A percentile compares a stretch with the other conserved stretches of the same genome.
phyloP scores from a whole-genome alignment of 2,329 filamentous ascomycete species.

The Sarocladium brachiariae region DNA sequence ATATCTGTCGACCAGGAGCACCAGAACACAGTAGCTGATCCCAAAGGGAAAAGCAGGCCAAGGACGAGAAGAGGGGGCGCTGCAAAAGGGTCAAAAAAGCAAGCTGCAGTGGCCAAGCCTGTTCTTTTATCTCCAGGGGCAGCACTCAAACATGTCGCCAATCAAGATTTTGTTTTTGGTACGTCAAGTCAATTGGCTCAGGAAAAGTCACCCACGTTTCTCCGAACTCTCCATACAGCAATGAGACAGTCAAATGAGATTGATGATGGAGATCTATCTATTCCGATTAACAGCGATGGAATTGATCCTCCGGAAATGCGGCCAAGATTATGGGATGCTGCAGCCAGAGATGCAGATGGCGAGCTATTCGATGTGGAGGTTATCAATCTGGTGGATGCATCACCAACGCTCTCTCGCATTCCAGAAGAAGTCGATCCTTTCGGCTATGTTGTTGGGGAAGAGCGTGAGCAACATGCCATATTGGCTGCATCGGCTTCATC shows the following conservation, averaged over 20 bases:
- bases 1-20: constrained; percentile 19
- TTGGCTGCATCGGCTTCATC: too few species aligned
- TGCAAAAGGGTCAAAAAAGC: constrained; percentile 32
- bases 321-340: constrained; percentile 60
- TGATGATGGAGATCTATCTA: constrained; percentile 29
- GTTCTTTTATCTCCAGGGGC: constrained; percentile 61
- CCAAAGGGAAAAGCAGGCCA: constrained; percentile 25
- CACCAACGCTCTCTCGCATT: constrained; percentile 17
- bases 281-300: constrained; percentile 30
- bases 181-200: constrained; percentile 76
- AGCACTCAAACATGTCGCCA: constrained; percentile 57
- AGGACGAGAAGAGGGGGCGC: constrained; percentile 21
- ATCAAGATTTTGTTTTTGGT: constrained; percentile 76
- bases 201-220: constrained; percentile 62
- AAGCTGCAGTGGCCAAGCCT: constrained; percentile 32
- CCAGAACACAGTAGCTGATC: constrained; percentile 9
- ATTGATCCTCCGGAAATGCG: constrained; percentile 25
- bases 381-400: constrained; percentile 48
- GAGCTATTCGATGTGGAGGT: constrained; percentile 57
- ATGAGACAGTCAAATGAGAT: constrained; percentile 50
- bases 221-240: constrained; percentile 56
- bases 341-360: constrained; percentile 59
- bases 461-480: constrained; percentile 9
- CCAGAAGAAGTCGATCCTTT: constrained; percentile 29
- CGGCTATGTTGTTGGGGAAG: constrained; percentile 25